phyloP scores from a whole-genome alignment of 2,329 filamentous ascomycete genomes.

The Coniochaeta sp. region DNA sequence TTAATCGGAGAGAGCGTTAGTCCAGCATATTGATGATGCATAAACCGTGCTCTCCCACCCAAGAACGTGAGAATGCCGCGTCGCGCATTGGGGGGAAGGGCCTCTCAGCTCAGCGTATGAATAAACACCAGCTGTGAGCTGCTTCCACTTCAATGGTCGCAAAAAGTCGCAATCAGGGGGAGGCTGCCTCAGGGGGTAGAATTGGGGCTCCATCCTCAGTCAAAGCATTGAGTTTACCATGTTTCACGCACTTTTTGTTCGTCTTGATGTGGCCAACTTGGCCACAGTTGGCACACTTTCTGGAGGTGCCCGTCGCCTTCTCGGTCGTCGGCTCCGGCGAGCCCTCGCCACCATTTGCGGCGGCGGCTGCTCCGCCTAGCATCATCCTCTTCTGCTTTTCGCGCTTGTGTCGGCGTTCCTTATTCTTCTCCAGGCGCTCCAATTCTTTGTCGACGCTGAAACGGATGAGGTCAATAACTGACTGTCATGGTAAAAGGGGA shows the following conservation, averaged over 20 bases:
- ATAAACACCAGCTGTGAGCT: too few species aligned
- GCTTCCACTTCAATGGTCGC: too few species aligned
- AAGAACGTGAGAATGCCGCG: too few species aligned
- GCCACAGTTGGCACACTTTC: conserved; percentile 97
- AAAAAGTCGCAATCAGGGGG: too few species aligned
- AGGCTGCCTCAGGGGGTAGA: too few species aligned
- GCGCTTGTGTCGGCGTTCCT: conserved; percentile 79
- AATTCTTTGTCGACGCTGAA: conserved; percentile 65
- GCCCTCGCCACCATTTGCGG: conserved; percentile 34
- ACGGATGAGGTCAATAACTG: neutral
- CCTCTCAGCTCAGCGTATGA: too few species aligned
- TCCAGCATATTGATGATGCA: too few species aligned
- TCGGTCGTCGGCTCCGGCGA: conserved; percentile 44
- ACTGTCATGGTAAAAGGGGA: too few species aligned
- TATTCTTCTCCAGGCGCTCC: conserved; percentile 81
- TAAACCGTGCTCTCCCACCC: too few species aligned
- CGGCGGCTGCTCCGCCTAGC: conserved; percentile 22
- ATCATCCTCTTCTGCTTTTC: conserved; percentile 77
- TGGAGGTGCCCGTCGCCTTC: conserved; percentile 61
- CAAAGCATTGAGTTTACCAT: conserved; percentile 3
- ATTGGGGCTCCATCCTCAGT: too few species aligned
- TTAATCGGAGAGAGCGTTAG: too few species aligned
- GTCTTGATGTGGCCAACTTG: conserved; percentile 98
- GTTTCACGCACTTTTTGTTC: conserved; percentile 90
- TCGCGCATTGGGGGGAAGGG: too few species aligned